Base-by-base conservation (phyloP, 1,284 basidiomycete species). In the Cryptococcus sp. region DNA sequence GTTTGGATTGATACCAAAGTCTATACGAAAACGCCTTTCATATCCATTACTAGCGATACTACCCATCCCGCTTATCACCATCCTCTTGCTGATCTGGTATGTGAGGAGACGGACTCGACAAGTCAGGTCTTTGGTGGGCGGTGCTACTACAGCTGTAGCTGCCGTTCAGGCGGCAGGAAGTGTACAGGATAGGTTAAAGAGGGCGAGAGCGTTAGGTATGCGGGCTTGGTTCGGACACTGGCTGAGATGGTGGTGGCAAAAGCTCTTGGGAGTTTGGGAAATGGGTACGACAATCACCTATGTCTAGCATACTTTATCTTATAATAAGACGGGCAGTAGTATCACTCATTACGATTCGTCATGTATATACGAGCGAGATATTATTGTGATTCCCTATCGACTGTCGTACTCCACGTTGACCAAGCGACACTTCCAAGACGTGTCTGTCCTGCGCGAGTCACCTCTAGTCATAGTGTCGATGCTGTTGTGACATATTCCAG, bases 271-370 rank as follows among this genome's bases (percentile, higher is more conserved):
- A 11, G 62, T 73, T 2, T 73, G 69, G 72, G 63, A 60, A 41
- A 54, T 73, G 50, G 72, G 67, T 2, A 73, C 70, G 3, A 72
- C 70, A 2, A 71, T 73, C 36, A 72, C 72, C 1, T 73, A 71
- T 48, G 53, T 73, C 19, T 73, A 56, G 50, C n/a, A n/a, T n/a
- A n/a, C n/a, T n/a, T n/a, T n/a, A n/a, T n/a, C n/a, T n/a, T n/a
- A n/a, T n/a, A n/a, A n/a, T n/a, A n/a, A n/a, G n/a, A 34, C 9
- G 32, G 10, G 32, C 32, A 34, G 32, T 34, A 9, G 32, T 9
- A 9, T 9, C 32, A 34, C 10, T 9, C 32, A 34, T 9, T 34
- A 34, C 16, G 32, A n/a, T n/a, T n/a, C 32, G 16, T 9, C 9
- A 9, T 34, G 16, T 34, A 16, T 34, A 9, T 45, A 32, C 13